A percentile compares a stretch with the other conserved stretches of the same genome.
Conservation (phyloP, 768 basidiomycete genomes). For the Russula sp. region DNA sequence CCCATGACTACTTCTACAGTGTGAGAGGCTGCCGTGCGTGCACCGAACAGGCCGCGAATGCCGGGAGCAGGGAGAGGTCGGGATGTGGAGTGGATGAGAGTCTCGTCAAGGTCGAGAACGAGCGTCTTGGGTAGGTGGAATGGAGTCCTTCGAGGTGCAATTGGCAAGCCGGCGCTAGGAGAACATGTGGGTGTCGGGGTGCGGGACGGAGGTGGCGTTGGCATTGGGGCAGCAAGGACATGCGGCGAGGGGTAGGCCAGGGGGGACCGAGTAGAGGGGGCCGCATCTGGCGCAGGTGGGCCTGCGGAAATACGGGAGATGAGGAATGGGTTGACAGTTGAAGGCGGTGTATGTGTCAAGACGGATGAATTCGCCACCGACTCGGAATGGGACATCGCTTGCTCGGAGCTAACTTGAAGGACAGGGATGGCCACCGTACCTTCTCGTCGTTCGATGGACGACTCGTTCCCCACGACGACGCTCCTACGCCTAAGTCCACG, state of each 20-base stretch:
- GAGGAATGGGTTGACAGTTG: neutral
- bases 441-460: neutral
- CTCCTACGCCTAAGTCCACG: conserved; percentile 4
- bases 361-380: neutral
- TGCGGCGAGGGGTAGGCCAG: neutral
- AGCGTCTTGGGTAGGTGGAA: conserved; percentile 89
- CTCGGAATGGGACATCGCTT: neutral
- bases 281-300: neutral
- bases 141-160: conserved; percentile 51
- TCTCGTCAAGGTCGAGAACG: conserved; percentile 96
- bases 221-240: conserved; percentile 8
- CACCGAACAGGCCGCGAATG: conserved; percentile 52
- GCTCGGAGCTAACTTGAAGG: neutral
- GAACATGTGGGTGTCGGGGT: conserved; percentile 26
- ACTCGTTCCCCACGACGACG: neutral
- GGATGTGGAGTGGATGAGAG: conserved; percentile 95
- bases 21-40: conserved; percentile 55
- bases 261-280: neutral
- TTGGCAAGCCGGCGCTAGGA: conserved; percentile 48
- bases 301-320: conserved; percentile 6
- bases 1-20: conserved; percentile 91
- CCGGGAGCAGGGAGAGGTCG: conserved; percentile 52
- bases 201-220: conserved; percentile 22
- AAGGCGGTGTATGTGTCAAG: neutral
- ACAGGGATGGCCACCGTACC: neutral